A percentile compares a stretch with the other conserved stretches of the same genome.
Evolutionary conservation across 108 stramenopile species (phyloP).

Genomic region (Discostella stelligeroides): DNA sequence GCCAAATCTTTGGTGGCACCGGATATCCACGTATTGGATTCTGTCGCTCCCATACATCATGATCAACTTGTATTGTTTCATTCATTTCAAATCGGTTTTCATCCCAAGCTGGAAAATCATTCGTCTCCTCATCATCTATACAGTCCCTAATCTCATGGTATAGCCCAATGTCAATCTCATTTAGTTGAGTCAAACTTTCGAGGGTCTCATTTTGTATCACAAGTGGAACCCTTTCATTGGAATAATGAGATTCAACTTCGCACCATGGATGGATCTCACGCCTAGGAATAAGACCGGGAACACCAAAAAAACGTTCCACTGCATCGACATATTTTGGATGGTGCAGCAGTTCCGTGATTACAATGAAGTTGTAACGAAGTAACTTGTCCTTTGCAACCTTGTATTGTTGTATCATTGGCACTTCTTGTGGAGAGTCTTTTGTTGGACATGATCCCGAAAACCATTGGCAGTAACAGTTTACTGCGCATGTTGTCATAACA

Average conservation of each 20-base stretch:
- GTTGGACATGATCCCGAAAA: constrained; percentile 31
- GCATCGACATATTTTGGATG: constrained; percentile 28
- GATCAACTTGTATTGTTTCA: constrained; percentile 3
- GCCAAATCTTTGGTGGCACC: not conserved
- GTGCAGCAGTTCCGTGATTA: constrained; percentile 20
- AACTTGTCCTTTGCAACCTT: constrained; percentile 19
- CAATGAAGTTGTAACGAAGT: too few relatives aligned
- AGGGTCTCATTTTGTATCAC: constrained; percentile 25
- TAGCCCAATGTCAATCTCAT: too few relatives aligned
- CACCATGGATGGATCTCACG: constrained; percentile 22
- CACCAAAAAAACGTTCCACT: constrained; percentile 34
- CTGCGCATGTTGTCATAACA: constrained; percentile 1
- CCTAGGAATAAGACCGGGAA: constrained; percentile 19
- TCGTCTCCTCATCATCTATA: constrained; percentile 9
- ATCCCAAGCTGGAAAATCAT: constrained; percentile 34
- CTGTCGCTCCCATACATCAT: constrained; percentile 8
- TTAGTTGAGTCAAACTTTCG: constrained; percentile 9
- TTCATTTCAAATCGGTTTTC: constrained; percentile 14
- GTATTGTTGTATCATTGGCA: constrained; percentile 15
- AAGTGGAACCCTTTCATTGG: constrained; percentile 25
- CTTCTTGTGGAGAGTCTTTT: not conserved
- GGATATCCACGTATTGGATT: not conserved
- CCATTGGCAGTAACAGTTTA: constrained; percentile 38
- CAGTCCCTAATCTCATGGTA: constrained; percentile 15
- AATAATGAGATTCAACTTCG: constrained; percentile 20